Percentiles rank a stretch among this genome's conserved stretches.
phyloP scores from a whole-genome alignment of 1,284 basidiomycete species.

The Microbotryum violaceum region DNA sequence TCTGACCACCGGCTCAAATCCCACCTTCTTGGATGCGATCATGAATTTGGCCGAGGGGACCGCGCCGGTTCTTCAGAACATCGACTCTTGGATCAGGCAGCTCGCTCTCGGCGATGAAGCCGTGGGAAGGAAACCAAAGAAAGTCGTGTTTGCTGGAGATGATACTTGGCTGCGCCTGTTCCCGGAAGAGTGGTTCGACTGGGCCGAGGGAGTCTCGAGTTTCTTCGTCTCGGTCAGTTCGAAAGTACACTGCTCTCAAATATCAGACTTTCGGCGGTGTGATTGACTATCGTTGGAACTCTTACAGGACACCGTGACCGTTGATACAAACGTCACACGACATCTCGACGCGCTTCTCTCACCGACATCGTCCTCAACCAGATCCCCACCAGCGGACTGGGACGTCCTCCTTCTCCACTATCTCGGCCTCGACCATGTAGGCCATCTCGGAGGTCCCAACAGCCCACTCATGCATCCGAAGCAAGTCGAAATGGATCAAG shows the following conservation, averaged over 20 bases:
- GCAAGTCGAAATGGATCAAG: constrained; percentile 28
- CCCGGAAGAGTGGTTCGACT: constrained; percentile 24
- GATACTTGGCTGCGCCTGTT: constrained; percentile 34
- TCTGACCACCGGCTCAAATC: constrained; percentile 32
- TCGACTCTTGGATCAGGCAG: constrained; percentile 2
- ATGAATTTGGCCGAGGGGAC: constrained; percentile 22
- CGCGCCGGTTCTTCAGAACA: background rate
- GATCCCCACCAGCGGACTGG: constrained; percentile 7
- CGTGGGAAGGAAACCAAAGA: background rate
- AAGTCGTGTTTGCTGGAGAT: constrained; percentile 29
- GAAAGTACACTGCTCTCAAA: background rate
- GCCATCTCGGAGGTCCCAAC: constrained; percentile 30
- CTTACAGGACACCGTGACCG: constrained; percentile 26
- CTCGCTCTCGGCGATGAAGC: background rate
- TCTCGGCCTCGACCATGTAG: constrained; percentile 34
- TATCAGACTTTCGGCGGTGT: background rate
- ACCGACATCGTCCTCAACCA: background rate
- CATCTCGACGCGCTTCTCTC: constrained; percentile 23
- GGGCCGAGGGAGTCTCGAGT: constrained; percentile 27
- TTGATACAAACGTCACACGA: constrained; percentile 32
- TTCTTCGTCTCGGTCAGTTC: constrained; percentile 31
- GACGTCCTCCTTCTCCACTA: constrained; percentile 33
- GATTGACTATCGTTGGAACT: background rate
- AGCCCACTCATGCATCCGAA: constrained; percentile 31
- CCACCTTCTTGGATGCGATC: constrained; percentile 33